phyloP scores from a whole-genome alignment of 768 basidiomycete genomes.

The Mycena metata region DNA sequence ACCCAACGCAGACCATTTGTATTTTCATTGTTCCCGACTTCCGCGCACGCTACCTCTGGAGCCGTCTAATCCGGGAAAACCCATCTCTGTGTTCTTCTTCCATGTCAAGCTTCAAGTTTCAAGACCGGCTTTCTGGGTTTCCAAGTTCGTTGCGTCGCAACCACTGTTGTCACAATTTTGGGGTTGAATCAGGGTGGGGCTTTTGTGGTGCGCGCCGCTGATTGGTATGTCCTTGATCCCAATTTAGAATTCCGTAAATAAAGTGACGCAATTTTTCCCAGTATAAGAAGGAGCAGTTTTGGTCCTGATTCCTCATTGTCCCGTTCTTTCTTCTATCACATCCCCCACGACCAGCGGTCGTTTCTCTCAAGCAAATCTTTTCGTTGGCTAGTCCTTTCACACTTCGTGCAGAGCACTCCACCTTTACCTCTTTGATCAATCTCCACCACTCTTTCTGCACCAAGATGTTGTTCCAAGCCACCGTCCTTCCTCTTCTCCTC shows the following conservation, averaged over 20 bases:
- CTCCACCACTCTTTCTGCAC: constrained; percentile 20
- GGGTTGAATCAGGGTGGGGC: background rate
- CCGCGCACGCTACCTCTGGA: no score
- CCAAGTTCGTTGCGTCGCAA: constrained; percentile 13
- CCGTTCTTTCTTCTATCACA: constrained; percentile 35
- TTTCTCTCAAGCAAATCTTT: constrained; percentile 25
- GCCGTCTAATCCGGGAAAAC: background rate
- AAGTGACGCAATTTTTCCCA: constrained; percentile 9
- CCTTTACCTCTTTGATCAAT: constrained; percentile 24
- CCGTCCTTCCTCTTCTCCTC: constrained; percentile 43
- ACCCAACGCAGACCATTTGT: no score
- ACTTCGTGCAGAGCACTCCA: constrained; percentile 36
- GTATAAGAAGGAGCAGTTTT: constrained; percentile 5
- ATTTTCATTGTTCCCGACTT: no score
- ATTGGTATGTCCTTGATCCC: background rate
- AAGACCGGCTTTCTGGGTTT: background rate
- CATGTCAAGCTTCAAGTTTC: background rate
- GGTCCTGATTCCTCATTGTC: constrained; percentile 8
- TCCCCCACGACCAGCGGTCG: constrained; percentile 35
- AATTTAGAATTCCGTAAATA: constrained; percentile 2
- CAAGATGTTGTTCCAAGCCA: constrained; percentile 47
- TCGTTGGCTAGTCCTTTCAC: constrained; percentile 35
- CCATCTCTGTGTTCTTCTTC: constrained; percentile 9
- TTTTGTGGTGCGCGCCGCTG: background rate
- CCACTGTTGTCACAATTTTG: constrained; percentile 7